Percentiles rank a stretch among this genome's conserved stretches.
phyloP scores from a whole-genome alignment of 768 basidiomycete genomes.

The Lactarius psammicola region DNA sequence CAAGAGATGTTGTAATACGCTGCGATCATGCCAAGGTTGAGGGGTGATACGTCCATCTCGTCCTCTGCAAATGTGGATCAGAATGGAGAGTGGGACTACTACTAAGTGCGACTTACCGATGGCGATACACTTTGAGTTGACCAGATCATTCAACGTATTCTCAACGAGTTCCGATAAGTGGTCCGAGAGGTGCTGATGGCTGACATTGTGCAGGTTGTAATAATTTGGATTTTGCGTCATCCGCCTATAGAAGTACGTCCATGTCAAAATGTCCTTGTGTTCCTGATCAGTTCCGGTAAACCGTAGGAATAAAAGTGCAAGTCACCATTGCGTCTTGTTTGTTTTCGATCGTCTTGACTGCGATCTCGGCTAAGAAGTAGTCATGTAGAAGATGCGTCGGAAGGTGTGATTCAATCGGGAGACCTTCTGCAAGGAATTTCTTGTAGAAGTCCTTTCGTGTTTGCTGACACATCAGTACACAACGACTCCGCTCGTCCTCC shows the following conservation, averaged over 20 bases:
- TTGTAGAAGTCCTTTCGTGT: constrained; percentile 99
- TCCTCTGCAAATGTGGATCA: constrained; percentile 54
- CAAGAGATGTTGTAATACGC: constrained; percentile 95
- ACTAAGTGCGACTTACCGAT: constrained; percentile 54
- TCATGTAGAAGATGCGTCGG: constrained; percentile 90
- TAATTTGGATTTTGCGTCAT: constrained; percentile 98
- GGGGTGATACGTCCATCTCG: constrained; percentile 87
- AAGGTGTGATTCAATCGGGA: constrained; percentile 95
- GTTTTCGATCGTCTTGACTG: constrained; percentile 98
- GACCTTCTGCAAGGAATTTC: constrained; percentile 95
- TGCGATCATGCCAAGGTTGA: constrained; percentile 98
- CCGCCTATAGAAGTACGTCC: constrained; percentile 97
- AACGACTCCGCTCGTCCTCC: constrained; percentile 87
- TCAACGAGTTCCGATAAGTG: constrained; percentile 96
- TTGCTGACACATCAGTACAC: constrained; percentile 96
- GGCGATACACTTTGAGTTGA: constrained; percentile 91
- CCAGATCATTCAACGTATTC: constrained; percentile 85
- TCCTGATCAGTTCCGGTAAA: not conserved
- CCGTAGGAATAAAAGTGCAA: constrained; percentile 23
- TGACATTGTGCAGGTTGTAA: constrained; percentile 92
- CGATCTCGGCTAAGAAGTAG: constrained; percentile 97
- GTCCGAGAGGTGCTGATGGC: constrained; percentile 92
- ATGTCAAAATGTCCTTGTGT: constrained; percentile 87
- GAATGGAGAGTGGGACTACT: not conserved
- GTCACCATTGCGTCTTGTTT: constrained; percentile 93